Evolutionary conservation across 192 early-diverging fungal genomes (phyloP).

Genomic region (Glomus cerebriforme): DNA sequence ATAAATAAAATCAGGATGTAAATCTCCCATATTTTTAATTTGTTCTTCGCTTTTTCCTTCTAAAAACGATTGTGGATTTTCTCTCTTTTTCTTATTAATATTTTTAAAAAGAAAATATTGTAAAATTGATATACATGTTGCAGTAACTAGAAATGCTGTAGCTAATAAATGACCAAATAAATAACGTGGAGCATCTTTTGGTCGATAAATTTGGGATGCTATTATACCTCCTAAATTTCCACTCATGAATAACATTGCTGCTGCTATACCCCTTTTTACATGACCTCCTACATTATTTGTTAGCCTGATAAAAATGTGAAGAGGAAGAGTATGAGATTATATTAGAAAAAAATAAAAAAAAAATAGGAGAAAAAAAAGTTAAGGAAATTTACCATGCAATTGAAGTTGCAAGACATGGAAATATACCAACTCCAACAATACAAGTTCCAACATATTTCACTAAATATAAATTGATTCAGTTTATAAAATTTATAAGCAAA

Average conservation of each 20-base stretch:
- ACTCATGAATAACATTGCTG: conserved; percentile 65
- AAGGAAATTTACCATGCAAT: conserved; percentile 49
- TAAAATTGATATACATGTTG: too few species aligned
- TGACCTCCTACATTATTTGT: conserved; percentile 71
- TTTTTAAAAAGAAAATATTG: too few species aligned
- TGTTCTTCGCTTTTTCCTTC: too few species aligned
- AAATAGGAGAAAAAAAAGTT: conserved; percentile 39
- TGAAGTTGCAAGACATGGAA: conserved; percentile 23
- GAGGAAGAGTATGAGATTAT: too few species aligned
- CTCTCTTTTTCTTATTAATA: too few species aligned
- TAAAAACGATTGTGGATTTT: too few species aligned
- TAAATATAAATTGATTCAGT: background rate
- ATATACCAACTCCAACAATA: background rate
- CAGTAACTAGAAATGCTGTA: too few species aligned
- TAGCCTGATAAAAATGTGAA: conserved; percentile 52
- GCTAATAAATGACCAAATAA: too few species aligned
- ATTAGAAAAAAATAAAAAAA: conserved; percentile 29
- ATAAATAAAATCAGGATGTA: too few species aligned
- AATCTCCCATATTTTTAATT: too few species aligned
- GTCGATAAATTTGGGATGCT: conserved; percentile 67
- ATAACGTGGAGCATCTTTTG: too few species aligned
- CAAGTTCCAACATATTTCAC: conserved; percentile 4
- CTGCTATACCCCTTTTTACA: conserved; percentile 71
- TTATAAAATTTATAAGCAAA: too few species aligned
- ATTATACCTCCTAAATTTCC: conserved; percentile 78